A percentile compares a stretch with the other conserved stretches of the same genome.
Conservation (phyloP, 495 filamentous ascomycete genomes). For the Penicillium antarcticum region DNA sequence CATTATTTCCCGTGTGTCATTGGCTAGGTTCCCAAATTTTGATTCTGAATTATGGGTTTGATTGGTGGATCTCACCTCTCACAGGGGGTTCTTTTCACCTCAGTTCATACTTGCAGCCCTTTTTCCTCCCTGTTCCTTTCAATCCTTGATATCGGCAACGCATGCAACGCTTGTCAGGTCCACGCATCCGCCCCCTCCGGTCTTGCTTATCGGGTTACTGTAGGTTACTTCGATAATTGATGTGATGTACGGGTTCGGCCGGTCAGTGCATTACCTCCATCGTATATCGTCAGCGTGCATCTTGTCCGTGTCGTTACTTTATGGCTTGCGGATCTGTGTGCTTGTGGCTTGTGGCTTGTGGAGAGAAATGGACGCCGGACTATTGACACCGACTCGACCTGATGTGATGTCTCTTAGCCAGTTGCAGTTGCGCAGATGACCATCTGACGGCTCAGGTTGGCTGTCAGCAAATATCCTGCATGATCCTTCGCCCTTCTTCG, state of each 20-base stretch:
- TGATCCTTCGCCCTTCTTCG: neutral
- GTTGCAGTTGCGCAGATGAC: constrained; percentile 11
- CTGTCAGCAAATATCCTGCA: constrained; percentile 3
- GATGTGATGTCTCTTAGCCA: neutral
- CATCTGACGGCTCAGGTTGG: constrained; percentile 1
- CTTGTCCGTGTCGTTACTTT: neutral
- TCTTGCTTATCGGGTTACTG: neutral
- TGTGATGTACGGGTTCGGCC: neutral
- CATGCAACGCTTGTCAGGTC: constrained; percentile 5
- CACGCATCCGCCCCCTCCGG: constrained; percentile 4
- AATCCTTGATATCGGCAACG: constrained; percentile 1
- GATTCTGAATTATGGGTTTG: constrained; percentile 1
- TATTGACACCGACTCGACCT: neutral
- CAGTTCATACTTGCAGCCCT: neutral
- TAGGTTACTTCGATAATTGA: neutral
- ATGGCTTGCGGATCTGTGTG: neutral
- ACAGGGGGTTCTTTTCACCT: constrained; percentile 5
- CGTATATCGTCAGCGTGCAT: neutral
- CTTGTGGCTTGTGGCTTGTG: neutral
- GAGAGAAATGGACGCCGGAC: neutral
- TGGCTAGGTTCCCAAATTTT: constrained; percentile 9
- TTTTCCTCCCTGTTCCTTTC: neutral
- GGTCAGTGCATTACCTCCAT: constrained; percentile 5
- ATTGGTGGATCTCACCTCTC: constrained; percentile 13
- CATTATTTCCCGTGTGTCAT: constrained; percentile 4